Evolutionary conservation across 805 yeast genomes (phyloP), one percentile per base, ranked within the genome.

Genomic region (Maudiozyma turicensis): DNA sequence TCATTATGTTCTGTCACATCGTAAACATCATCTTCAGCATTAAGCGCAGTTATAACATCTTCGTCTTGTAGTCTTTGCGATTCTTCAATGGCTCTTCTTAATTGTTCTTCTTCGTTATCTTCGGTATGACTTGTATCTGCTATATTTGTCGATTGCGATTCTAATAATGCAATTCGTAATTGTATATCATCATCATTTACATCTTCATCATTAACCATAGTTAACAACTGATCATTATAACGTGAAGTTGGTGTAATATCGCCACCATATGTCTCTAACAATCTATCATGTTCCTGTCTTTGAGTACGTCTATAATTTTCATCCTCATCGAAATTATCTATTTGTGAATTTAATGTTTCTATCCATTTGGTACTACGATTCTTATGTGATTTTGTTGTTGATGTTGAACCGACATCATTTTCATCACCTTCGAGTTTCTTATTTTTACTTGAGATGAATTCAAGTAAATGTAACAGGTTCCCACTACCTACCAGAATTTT

Each of bases 111-210:
- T 28, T 48, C 50, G 5, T 38, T 29, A 38, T 45, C 44, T 6
- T 45, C 48, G 2, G 40, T 31, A 8, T 39, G 50, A 32, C 44
- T 46, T 6, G 39, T 43, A 13, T 48, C 40, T 32, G 33, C 44
- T 20, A 33, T 37, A 10, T 11, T 38, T 1, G 40, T 28, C 2
- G 54, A 47, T 47, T 57, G 57, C 2, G 70, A 66, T 48, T 66
- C 70, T 55, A 66, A 51, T 30, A 66, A 44, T 2, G 70, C 70
- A 44, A 66, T 65, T 46, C 57, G 52, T 40, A 65, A 48, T 42
- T 63, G 66, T 8, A 62, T 43, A 30, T 65, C 65, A 20, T 66
- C 68, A 31, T 63, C 66, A 37, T 65, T 66, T 4, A 34, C 41
- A 5, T 14, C 11, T 2, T 39, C 41, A 5, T 14, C 11, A n/a